A percentile compares a stretch with the other conserved stretches of the same genome.
These are phyloP conservation scores for Xylaria intraflava DNA, from an alignment of 495 filamentous ascomycete genomes.

Conservation along the genomic window DNA sequence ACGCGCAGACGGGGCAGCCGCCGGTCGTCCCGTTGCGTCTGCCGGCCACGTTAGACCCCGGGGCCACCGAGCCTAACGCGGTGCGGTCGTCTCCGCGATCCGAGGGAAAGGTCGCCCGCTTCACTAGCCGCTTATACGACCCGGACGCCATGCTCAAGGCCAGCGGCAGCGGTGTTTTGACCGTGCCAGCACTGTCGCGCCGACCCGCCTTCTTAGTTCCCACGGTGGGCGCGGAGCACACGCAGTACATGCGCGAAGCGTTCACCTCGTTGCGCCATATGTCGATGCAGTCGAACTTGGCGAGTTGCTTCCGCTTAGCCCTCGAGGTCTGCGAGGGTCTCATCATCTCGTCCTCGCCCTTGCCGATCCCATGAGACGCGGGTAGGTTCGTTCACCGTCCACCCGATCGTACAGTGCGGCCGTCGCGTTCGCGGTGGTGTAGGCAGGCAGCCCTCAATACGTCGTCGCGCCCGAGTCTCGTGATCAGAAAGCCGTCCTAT, in stretches of 20 bases:
- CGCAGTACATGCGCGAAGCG: slow-evolving; percentile 9
- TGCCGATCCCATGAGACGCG: background rate
- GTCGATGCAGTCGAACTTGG: slow-evolving; percentile 12
- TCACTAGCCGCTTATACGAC: background rate
- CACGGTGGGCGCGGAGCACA: slow-evolving; percentile 12
- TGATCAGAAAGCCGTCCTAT: no score
- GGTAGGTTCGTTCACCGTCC: background rate
- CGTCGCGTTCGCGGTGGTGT: background rate
- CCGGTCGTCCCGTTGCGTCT: background rate
- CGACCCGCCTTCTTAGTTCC: background rate
- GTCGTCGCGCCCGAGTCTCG: background rate
- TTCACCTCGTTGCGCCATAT: slow-evolving; percentile 26
- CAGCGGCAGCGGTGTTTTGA: background rate
- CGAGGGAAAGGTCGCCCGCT: background rate
- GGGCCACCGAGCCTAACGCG: background rate
- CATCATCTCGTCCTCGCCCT: slow-evolving; percentile 2
- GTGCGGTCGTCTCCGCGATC: background rate
- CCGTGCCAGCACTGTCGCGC: background rate
- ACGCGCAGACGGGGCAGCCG: slow-evolving; percentile 12
- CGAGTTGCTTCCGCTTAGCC: background rate
- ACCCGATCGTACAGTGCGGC: background rate
- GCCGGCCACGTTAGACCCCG: background rate
- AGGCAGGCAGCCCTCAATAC: no score
- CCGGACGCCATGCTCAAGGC: background rate
- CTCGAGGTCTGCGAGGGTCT: background rate